Evolutionary conservation across 805 yeast genomes (phyloP), one percentile per base, ranked within the genome.

Genomic region (Kodamaea lidongshanica): DNA sequence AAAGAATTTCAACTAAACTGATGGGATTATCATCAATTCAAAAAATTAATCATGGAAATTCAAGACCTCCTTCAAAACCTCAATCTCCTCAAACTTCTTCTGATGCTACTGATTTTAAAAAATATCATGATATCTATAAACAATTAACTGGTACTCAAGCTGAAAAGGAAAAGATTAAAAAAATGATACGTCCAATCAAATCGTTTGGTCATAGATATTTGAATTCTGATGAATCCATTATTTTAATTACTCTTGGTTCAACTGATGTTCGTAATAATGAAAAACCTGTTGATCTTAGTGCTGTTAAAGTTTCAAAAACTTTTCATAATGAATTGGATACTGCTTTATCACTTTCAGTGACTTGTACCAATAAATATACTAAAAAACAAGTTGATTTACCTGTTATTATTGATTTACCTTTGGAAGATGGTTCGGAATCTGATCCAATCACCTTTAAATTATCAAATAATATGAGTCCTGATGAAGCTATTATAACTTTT

Each of bases 251-350:
- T 2, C 62, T 88, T 33, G 97, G 97, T 1, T 77, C 94, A 0
- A 80, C 92, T 3, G 96, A 88, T 47, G 59, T 77, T 19, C 65
- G 95, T 25, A 74, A 71, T 34, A 47, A 54, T 2, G 56, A 57
- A 8, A 67, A 69, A 6, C 83, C 89, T 0, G 69, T 88, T 7
- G 74, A 77, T 27, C 66, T 86, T 33, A 79, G 80, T 39, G 67
- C 74, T 20, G 83, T 82, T n/a, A 86, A 94, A 5, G 60, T 79
- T 30, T 70, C 87, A 1, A 79, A 79, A 45, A 78, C 79, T 3
- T 82, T 79, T 35, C 70, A 78, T n/a, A 82, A 94, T 0, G 92
- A 84, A 50, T 65, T 87, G 21, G 96, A 88, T 44, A 85, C 95
- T 3, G 95, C 95, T 0, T 68, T 88, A 21, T 80, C 94, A 1